phyloP scores from a whole-genome alignment of 257 asterid species.

The Nicotiana obtusifolia region DNA sequence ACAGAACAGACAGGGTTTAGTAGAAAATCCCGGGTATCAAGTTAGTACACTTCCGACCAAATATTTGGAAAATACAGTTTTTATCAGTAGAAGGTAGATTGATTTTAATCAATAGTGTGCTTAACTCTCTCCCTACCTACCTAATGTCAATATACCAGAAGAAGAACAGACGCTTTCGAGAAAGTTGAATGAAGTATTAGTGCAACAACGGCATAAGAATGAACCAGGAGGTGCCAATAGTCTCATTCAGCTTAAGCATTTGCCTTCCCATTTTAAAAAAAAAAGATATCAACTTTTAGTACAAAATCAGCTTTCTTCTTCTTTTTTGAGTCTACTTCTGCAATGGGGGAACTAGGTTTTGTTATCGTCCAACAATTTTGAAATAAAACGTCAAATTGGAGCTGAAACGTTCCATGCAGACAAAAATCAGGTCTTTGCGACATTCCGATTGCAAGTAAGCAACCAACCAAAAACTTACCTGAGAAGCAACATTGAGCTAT shows the following conservation, averaged over 20 bases:
- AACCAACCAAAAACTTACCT: background rate
- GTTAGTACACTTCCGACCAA: background rate
- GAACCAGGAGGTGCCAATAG: background rate
- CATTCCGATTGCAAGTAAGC: background rate
- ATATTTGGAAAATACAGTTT: background rate
- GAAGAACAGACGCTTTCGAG: background rate
- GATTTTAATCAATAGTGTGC: background rate
- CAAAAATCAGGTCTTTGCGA: background rate
- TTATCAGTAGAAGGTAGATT: background rate
- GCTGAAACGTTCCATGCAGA: background rate
- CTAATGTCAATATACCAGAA: background rate
- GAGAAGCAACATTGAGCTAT: background rate
- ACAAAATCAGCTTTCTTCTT: background rate
- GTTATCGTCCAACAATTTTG: background rate
- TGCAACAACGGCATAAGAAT: background rate
- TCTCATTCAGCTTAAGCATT: background rate
- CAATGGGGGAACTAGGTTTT: background rate
- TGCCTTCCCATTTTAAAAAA: background rate
- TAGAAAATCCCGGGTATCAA: background rate
- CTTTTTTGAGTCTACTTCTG: background rate
- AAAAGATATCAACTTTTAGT: no score
- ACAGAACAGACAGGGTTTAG: background rate
- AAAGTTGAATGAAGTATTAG: background rate
- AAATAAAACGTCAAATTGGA: background rate
- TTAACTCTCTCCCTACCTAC: background rate